phyloP scores from a whole-genome alignment of 139 green algal species.

The Monoraphidium neglectum region DNA sequence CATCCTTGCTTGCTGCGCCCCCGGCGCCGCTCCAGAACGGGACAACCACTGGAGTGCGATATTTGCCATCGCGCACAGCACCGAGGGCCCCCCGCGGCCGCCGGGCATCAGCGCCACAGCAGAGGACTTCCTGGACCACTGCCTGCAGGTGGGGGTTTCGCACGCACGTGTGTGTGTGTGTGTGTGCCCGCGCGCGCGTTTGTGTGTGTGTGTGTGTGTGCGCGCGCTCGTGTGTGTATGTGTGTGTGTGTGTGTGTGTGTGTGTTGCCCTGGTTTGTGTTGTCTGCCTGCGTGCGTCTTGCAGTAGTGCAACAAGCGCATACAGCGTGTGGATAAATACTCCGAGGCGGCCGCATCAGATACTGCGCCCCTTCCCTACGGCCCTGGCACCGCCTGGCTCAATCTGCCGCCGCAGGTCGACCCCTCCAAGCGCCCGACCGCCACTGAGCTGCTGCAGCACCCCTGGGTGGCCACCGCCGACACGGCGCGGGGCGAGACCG shows the following conservation, averaged over 20 bases:
- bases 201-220: conserved; percentile 49
- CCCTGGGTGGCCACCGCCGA: conserved; percentile 56
- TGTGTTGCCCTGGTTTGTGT: background rate
- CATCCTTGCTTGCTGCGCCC: too few species aligned
- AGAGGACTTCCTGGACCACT: conserved; percentile 82
- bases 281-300: background rate
- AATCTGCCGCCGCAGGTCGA: conserved; percentile 58
- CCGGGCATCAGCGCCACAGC: conserved; percentile 62
- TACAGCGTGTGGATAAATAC: background rate
- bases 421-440: conserved; percentile 59
- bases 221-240: background rate
- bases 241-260: background rate
- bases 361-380: too few species aligned
- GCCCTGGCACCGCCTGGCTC: too few species aligned
- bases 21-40: too few species aligned
- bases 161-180: background rate
- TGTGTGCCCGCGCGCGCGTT: background rate
- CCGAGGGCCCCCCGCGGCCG: conserved; percentile 73
- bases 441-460: conserved; percentile 67
- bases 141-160: conserved; percentile 33
- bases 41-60: conserved; percentile 71
- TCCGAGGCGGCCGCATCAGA: background rate
- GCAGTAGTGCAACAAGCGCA: background rate
- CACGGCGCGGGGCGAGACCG: background rate
- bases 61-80: conserved; percentile 84